A percentile compares a stretch with the other conserved stretches of the same genome.
These are phyloP conservation scores for Lepiota brunneoincarnata DNA, from an alignment of 768 basidiomycete species.

Conservation along the genomic window DNA sequence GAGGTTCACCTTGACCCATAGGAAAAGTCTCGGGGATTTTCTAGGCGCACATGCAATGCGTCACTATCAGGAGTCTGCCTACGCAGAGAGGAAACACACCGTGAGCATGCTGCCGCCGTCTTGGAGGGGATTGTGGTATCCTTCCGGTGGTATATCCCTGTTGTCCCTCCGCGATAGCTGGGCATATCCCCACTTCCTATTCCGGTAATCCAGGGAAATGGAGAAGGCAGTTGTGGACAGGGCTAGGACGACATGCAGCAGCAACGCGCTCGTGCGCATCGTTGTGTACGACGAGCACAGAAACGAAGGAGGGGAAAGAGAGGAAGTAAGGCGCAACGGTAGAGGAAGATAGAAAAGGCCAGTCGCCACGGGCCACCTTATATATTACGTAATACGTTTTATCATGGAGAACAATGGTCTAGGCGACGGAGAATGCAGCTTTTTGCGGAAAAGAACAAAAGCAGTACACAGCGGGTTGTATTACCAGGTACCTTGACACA, in stretches of 20 bases:
- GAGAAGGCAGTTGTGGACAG: conserved; percentile 17
- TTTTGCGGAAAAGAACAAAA: neutral
- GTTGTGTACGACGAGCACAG: conserved; percentile 3
- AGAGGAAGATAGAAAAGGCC: neutral
- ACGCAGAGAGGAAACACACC: conserved; percentile 36
- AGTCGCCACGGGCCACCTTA: neutral
- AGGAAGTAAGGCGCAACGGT: neutral
- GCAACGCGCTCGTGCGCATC: conserved; percentile 15
- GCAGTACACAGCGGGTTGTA: neutral
- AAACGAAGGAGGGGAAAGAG: conserved; percentile 5
- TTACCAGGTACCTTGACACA: neutral
- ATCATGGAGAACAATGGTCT: neutral
- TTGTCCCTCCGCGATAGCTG: neutral
- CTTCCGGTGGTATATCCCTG: conserved; percentile 43
- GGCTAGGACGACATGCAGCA: conserved; percentile 17
- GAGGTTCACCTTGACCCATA: conserved; percentile 77
- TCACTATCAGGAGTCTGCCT: conserved; percentile 11
- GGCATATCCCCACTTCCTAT: conserved; percentile 16
- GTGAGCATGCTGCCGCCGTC: conserved; percentile 71
- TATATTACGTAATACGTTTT: conserved; percentile 7
- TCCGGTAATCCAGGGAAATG: conserved; percentile 13
- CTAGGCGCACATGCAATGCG: conserved; percentile 27
- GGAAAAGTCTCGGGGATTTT: conserved; percentile 58
- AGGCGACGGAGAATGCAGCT: too few species aligned
- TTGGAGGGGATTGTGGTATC: conserved; percentile 56